A percentile compares a stretch with the other conserved stretches of the same genome.
Conservation (phyloP, 257 asterid genomes). For the Ilex asprella region DNA sequence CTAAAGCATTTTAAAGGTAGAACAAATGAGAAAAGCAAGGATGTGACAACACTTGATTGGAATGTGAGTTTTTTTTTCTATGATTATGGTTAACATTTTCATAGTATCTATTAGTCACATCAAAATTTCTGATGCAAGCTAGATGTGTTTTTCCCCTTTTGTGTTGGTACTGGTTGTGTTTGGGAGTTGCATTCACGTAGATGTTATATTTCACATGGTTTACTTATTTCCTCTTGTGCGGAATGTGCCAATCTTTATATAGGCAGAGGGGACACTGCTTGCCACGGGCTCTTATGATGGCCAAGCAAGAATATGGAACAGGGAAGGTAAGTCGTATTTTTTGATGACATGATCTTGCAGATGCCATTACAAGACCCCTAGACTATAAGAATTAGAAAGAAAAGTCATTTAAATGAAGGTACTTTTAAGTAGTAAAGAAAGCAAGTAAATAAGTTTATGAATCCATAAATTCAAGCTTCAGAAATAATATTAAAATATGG, state of each 20-base stretch:
- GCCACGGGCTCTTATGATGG: conserved; percentile 99
- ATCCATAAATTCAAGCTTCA: no score
- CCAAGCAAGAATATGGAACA: conserved; percentile 95
- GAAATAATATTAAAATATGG: no score
- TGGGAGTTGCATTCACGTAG: not conserved
- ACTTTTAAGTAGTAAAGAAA: no score
- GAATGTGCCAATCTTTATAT: conserved; percentile 15
- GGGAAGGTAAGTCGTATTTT: conserved; percentile 59
- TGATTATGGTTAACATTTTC: not conserved
- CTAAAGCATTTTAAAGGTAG: conserved; percentile 86
- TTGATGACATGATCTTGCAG: conserved; percentile 8
- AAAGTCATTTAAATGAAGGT: no score
- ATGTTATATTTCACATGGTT: not conserved
- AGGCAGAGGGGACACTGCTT: conserved; percentile 91
- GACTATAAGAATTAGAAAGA: no score
- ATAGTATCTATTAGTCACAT: not conserved
- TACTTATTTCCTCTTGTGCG: not conserved
- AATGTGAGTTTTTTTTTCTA: conserved; percentile 46
- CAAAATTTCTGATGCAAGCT: not conserved
- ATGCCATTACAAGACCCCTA: not conserved
- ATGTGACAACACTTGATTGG: conserved; percentile 99
- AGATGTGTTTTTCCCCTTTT: not conserved
- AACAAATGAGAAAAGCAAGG: conserved; percentile 92
- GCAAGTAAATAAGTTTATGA: no score
- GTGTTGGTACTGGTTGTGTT: not conserved